Conservation (phyloP, 176 grass and related monocot species). For the Triticum aestivum region IWGSC_CS_RefSeq_v2.1 NC_057809.1:424787637-424788136, state of each 20-base stretch:
- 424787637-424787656: constrained; percentile 13
- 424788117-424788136: constrained; percentile 47
- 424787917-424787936: background rate
- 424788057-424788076: background rate
- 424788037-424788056: constrained; percentile 30
- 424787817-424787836: background rate
- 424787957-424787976: constrained; percentile 47
- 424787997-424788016: constrained; percentile 58
- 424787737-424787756: background rate
- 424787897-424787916: constrained; percentile 1
- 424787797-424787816: background rate
- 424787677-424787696: constrained; percentile 6
- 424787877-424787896: constrained; percentile 7
- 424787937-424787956: constrained; percentile 28
- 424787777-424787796: background rate
- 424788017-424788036: constrained; percentile 27
- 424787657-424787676: background rate
- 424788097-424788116: background rate
- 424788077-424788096: no score
- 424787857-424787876: background rate
- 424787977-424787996: constrained; percentile 5
- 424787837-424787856: constrained; percentile 36
- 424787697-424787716: constrained; percentile 15
- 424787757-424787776: background rate
- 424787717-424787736: background rate